Conservation (phyloP, 495 filamentous ascomycete species). For the Aspergillus mulundensis region DNA sequence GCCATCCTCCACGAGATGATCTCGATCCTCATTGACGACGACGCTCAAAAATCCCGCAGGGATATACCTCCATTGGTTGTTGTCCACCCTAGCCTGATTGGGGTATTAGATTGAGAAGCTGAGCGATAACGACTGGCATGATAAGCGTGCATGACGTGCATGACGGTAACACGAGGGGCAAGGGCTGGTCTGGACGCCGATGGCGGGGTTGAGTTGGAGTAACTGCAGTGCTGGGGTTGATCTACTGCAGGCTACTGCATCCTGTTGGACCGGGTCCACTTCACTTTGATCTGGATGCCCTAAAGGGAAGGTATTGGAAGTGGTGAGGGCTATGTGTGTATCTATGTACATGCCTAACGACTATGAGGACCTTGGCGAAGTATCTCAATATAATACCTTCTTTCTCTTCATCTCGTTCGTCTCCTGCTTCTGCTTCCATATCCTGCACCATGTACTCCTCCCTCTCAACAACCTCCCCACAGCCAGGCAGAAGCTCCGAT, state of each 20-base stretch:
- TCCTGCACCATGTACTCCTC: slow-evolving; percentile 10
- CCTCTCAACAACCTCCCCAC: neutral
- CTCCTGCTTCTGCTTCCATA: too few species aligned
- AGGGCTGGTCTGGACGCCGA: too few species aligned
- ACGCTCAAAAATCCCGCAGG: neutral
- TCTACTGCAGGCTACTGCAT: neutral
- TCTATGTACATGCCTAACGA: too few species aligned
- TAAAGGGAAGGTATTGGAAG: neutral
- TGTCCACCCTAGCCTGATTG: neutral
- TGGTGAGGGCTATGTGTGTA: too few species aligned
- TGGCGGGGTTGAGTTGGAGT: neutral
- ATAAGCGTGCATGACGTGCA: neutral
- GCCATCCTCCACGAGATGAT: slow-evolving; percentile 6
- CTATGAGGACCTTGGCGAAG: too few species aligned
- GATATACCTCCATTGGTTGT: neutral
- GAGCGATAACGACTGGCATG: neutral
- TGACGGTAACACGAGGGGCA: too few species aligned
- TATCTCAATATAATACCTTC: too few species aligned
- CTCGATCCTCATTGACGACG: neutral
- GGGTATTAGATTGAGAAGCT: slow-evolving; percentile 3
- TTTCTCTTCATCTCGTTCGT: neutral
- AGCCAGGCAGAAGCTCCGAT: neutral
- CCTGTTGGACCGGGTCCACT: neutral
- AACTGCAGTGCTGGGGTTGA: neutral
- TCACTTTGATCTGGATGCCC: neutral